phyloP scores from a whole-genome alignment of 2,329 filamentous ascomycete species.

The Meredithiella fracta region DNA sequence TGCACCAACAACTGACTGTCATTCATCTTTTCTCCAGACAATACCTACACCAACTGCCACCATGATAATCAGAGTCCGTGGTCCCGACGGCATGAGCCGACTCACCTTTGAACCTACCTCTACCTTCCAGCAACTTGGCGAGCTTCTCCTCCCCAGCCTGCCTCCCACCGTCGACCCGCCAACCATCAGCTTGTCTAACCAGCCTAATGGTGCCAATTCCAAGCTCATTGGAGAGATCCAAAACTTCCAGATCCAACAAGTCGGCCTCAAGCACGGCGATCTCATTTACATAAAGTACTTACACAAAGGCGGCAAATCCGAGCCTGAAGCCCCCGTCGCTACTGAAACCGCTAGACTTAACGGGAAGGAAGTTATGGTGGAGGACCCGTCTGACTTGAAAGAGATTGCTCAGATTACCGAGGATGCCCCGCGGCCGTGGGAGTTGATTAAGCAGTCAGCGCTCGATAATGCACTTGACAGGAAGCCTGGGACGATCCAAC shows the following conservation, averaged over 20 bases:
- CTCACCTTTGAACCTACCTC: constrained; percentile 59
- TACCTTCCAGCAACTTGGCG: constrained; percentile 49
- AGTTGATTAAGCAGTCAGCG: constrained; percentile 71
- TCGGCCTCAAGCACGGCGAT: constrained; percentile 64
- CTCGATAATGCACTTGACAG: constrained; percentile 78
- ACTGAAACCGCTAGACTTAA: constrained; percentile 53
- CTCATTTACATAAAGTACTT: constrained; percentile 76
- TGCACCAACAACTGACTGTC: background rate
- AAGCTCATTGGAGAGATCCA: constrained; percentile 43
- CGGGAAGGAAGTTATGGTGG: constrained; percentile 57
- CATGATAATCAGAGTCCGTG: constrained; percentile 77
- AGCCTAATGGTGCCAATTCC: constrained; percentile 39
- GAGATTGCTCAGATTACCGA: constrained; percentile 42
- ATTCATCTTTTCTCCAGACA: background rate
- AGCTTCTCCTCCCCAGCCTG: constrained; percentile 38
- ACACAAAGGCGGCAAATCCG: constrained; percentile 26
- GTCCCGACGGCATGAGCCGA: constrained; percentile 84
- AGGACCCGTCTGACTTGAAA: constrained; percentile 55
- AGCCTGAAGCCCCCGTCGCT: constrained; percentile 4
- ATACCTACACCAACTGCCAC: constrained; percentile 17
- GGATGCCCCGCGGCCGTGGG: constrained; percentile 44
- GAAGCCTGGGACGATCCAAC: constrained; percentile 73
- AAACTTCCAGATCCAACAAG: constrained; percentile 37
- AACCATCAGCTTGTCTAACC: constrained; percentile 45
- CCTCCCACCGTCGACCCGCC: constrained; percentile 44